Conservation (phyloP, 345 rosid species). For the Linum trigynum region DNA sequence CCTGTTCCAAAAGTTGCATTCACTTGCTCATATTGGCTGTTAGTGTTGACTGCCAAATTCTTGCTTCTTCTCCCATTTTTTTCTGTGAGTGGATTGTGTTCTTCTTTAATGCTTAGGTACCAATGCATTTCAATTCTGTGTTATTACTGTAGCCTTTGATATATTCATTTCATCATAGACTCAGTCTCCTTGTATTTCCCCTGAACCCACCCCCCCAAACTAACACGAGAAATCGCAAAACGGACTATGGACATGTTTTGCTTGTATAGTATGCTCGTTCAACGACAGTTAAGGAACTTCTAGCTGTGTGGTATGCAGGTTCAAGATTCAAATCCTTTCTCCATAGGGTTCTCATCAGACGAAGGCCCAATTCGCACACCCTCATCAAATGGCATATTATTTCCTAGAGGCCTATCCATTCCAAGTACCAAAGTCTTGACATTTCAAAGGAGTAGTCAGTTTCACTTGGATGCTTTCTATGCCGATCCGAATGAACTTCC, state of each 20-base stretch:
- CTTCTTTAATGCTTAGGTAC: background rate
- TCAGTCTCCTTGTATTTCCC: background rate
- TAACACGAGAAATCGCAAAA: background rate
- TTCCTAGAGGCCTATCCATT: slow-evolving; percentile 56
- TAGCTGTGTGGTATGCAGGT: slow-evolving; percentile 34
- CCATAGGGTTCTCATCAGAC: slow-evolving; percentile 56
- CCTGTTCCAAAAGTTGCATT: background rate
- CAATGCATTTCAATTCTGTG: background rate
- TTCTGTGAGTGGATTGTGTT: background rate
- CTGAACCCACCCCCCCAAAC: background rate
- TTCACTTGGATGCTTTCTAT: slow-evolving; percentile 54
- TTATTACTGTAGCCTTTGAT: background rate
- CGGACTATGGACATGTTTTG: slow-evolving; percentile 1
- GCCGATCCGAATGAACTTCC: slow-evolving; percentile 41
- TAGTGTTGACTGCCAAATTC: background rate
- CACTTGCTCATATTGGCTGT: background rate
- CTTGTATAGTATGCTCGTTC: background rate
- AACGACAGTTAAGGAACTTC: background rate
- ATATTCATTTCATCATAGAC: background rate
- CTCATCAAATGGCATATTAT: slow-evolving; percentile 44
- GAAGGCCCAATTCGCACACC: slow-evolving; percentile 40
- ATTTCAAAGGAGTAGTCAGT: slow-evolving; percentile 36
- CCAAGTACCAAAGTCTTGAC: slow-evolving; percentile 67
- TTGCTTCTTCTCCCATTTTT: background rate
- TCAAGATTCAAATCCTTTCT: slow-evolving; percentile 70